phyloP scores from a whole-genome alignment of 2,329 filamentous ascomycete species.

The Aspergillus arachidicola region DNA sequence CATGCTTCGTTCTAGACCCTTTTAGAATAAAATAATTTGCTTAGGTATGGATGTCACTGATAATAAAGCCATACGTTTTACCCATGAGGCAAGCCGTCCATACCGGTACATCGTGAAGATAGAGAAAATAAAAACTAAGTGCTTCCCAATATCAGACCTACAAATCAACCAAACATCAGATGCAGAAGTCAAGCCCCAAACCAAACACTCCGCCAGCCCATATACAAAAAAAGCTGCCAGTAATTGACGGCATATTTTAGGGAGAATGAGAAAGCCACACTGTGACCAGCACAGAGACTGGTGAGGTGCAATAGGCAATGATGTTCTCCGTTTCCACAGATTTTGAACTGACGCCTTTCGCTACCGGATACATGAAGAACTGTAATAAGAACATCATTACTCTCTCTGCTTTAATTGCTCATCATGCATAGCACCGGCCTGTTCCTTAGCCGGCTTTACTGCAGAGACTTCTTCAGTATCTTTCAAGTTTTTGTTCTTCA shows the following conservation, averaged over 20 bases:
- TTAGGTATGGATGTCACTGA: neutral
- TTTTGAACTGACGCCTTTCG: neutral
- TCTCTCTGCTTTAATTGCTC: constrained; percentile 7
- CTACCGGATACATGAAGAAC: neutral
- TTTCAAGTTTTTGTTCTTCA: constrained; percentile 19
- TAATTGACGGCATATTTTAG: constrained; percentile 7
- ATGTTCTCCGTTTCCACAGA: neutral
- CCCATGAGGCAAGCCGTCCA: neutral
- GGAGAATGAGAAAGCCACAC: constrained; percentile 14
- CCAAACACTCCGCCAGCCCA: constrained; percentile 14
- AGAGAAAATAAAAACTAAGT: constrained; percentile 1
- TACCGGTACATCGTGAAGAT: constrained; percentile 10
- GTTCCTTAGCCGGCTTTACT: constrained; percentile 22
- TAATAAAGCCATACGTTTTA: neutral
- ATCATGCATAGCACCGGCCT: constrained; percentile 8
- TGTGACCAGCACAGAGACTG: constrained; percentile 24
- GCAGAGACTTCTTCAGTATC: constrained; percentile 26
- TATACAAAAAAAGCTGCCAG: constrained; percentile 15
- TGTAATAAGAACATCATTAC: neutral
- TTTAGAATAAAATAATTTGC: neutral
- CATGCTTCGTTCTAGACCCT: neutral
- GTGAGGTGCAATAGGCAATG: neutral
- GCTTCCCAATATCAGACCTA: constrained; percentile 6
- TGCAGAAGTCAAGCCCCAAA: constrained; percentile 10
- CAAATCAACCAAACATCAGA: constrained; percentile 7